Conservation (phyloP, 1,139 yeast genomes). For the Groenewaldozyma auringiensis region DNA sequence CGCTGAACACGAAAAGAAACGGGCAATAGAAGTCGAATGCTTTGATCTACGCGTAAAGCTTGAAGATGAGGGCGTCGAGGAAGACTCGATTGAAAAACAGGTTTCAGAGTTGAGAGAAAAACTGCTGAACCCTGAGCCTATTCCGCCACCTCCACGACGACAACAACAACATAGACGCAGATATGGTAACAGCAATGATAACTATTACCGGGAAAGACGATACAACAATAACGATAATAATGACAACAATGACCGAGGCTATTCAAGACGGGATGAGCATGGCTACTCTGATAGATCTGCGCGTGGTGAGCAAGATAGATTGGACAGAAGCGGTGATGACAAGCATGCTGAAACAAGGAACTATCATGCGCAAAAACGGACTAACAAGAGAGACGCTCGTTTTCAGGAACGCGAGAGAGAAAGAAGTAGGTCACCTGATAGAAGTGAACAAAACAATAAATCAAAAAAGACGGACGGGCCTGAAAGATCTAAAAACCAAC, state of each 20-base stretch:
- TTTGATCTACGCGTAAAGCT: slow-evolving; percentile 47
- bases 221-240: too few species aligned
- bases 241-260: too few species aligned
- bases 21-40: slow-evolving; percentile 49
- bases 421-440: background rate
- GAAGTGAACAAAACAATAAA: background rate
- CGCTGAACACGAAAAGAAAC: slow-evolving; percentile 39
- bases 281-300: too few species aligned
- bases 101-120: slow-evolving; percentile 26
- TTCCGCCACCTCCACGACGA: slow-evolving; percentile 3
- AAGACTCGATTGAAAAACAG: slow-evolving; percentile 27
- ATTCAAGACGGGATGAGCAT: too few species aligned
- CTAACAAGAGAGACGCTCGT: too few species aligned
- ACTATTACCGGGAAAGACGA: background rate
- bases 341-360: slow-evolving; percentile 3
- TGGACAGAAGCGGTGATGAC: slow-evolving; percentile 2
- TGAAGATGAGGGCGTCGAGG: slow-evolving; percentile 42
- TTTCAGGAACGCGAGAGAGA: background rate
- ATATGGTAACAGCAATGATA: background rate
- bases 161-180: background rate
- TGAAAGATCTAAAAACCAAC: background rate
- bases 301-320: too few species aligned
- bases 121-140: slow-evolving; percentile 13
- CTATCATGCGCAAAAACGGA: background rate
- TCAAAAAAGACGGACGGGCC: background rate